Evolutionary conservation across 2,329 filamentous ascomycete genomes (phyloP).

Genomic region (Kalmusia sp.): DNA sequence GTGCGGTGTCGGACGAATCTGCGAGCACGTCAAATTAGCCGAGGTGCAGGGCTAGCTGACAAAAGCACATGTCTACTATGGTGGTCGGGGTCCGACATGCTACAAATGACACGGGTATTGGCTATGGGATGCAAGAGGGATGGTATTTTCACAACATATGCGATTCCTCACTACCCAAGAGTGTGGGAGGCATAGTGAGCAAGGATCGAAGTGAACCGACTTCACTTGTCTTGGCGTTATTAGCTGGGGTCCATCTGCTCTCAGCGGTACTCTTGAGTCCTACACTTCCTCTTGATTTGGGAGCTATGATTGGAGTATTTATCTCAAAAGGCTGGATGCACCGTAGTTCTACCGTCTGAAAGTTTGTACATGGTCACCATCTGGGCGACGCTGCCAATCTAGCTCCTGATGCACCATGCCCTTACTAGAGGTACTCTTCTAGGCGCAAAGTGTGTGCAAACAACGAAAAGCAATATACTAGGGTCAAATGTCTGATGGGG

Average conservation of each 20-base stretch:
- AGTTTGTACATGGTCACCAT: not conserved
- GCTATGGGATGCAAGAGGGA: not conserved
- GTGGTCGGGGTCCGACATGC: not conserved
- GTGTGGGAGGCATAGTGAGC: not conserved
- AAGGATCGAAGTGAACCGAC: not conserved
- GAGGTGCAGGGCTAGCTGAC: slow-evolving; percentile 10
- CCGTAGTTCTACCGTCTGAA: too few relatives aligned
- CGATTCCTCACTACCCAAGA: not conserved
- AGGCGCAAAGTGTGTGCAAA: too few relatives aligned
- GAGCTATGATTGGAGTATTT: too few relatives aligned
- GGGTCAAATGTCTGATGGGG: not conserved
- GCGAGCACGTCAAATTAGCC: slow-evolving; percentile 1
- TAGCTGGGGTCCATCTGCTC: too few relatives aligned
- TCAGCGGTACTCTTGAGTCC: too few relatives aligned
- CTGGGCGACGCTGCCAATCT: too few relatives aligned
- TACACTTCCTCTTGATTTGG: too few relatives aligned
- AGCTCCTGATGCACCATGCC: too few relatives aligned
- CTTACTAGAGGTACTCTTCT: too few relatives aligned
- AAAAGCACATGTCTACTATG: not conserved
- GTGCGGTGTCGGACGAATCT: slow-evolving; percentile 3
- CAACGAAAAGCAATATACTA: too few relatives aligned
- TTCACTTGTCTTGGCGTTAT: too few relatives aligned
- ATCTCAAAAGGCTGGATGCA: too few relatives aligned
- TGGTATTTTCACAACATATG: not conserved
- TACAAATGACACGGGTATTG: not conserved